Evolutionary conservation across 495 filamentous ascomycete species (phyloP).

Genomic region (Cladorrhinum samala): DNA sequence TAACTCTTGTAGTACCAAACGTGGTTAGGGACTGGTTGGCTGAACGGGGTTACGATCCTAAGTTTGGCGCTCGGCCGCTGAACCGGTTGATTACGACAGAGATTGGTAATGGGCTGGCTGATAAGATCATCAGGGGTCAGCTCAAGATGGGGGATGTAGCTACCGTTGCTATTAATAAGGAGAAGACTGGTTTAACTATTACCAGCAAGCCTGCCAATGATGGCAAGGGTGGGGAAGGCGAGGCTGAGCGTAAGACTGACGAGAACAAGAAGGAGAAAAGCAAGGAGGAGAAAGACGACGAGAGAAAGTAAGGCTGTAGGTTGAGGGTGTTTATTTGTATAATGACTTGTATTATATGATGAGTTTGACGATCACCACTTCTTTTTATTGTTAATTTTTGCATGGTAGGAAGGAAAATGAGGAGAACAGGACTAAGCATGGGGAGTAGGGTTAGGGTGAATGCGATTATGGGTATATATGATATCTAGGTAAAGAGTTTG

Average conservation of each 20-base stretch:
- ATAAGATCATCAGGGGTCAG: slow-evolving; percentile 83
- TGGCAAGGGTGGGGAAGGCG: slow-evolving; percentile 26
- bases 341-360: background rate
- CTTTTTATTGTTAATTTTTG: background rate
- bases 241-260: slow-evolving; percentile 39
- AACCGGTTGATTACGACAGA: slow-evolving; percentile 86
- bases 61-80: slow-evolving; percentile 86
- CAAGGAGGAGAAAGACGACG: background rate
- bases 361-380: slow-evolving; percentile 2
- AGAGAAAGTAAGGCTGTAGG: background rate
- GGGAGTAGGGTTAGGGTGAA: background rate
- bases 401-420: background rate
- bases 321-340: background rate
- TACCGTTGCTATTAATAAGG: slow-evolving; percentile 56
- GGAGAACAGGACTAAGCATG: background rate
- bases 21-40: slow-evolving; percentile 79
- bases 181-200: slow-evolving; percentile 43
- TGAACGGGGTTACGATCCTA: slow-evolving; percentile 81
- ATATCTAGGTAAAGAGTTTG: too few species aligned
- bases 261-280: background rate
- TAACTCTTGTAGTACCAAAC: slow-evolving; percentile 63
- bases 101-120: slow-evolving; percentile 81
- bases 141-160: slow-evolving; percentile 69
- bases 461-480: too few species aligned
- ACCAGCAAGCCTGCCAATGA: background rate